Conservation (phyloP, 495 filamentous ascomycete genomes). For the Cercophora scortea region DNA sequence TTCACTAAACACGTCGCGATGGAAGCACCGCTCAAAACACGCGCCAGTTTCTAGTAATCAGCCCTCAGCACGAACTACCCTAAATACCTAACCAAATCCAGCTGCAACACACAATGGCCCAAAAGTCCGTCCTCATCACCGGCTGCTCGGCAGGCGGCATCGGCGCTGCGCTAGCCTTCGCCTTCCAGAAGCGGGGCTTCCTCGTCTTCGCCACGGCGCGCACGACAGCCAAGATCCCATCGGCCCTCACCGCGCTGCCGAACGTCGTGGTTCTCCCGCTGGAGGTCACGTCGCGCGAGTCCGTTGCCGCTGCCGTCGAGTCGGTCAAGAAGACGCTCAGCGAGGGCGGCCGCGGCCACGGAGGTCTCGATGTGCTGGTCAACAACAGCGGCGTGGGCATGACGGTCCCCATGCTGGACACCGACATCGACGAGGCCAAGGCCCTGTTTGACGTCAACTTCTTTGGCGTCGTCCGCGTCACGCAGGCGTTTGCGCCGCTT, state of each 20-base stretch:
- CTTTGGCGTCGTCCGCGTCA: constrained; percentile 42
- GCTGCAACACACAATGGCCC: neutral
- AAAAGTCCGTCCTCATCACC: constrained; percentile 31
- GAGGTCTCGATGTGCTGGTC: constrained; percentile 42
- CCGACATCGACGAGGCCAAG: constrained; percentile 32
- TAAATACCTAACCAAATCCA: no score
- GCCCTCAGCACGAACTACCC: no score
- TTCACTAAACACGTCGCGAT: no score
- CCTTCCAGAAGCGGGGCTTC: constrained; percentile 29
- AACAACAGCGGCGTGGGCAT: constrained; percentile 48
- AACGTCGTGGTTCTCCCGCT: constrained; percentile 4
- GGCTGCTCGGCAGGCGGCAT: constrained; percentile 41
- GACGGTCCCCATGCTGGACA: constrained; percentile 39
- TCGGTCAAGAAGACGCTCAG: neutral
- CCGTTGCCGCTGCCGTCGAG: constrained; percentile 1
- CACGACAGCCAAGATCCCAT: constrained; percentile 21
- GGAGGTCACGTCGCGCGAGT: constrained; percentile 8
- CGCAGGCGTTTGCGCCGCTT: constrained; percentile 46
- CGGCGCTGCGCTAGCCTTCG: constrained; percentile 31
- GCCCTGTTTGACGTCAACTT: constrained; percentile 48
- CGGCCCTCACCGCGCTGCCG: neutral
- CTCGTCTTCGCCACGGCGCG: constrained; percentile 39
- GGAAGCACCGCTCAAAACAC: no score
- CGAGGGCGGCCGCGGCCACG: constrained; percentile 14
- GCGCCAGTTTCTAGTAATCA: no score